Percentiles rank a stretch among this genome's conserved stretches.
Conservation (phyloP, 768 basidiomycete species). For the Suillus brevipes region DNA sequence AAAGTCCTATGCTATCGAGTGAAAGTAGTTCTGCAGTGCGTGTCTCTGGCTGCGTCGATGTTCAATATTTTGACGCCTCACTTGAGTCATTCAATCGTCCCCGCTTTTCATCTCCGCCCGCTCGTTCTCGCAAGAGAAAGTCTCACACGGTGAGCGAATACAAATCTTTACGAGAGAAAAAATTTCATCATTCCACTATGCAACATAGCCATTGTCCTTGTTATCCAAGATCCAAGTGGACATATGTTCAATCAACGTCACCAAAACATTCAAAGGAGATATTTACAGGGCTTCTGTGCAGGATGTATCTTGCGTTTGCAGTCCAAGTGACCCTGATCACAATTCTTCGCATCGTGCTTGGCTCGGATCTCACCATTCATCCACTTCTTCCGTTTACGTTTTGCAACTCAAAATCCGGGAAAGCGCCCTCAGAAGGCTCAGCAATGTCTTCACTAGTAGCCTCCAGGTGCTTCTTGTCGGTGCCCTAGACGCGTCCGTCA, state of each 20-base stretch:
- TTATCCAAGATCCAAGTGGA: constrained; percentile 45
- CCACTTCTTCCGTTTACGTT: constrained; percentile 41
- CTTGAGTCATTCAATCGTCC: constrained; percentile 22
- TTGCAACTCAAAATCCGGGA: constrained; percentile 44
- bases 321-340: constrained; percentile 47
- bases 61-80: constrained; percentile 2
- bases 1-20: not conserved
- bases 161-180: not conserved
- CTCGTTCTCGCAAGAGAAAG: constrained; percentile 20
- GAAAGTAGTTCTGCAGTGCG: constrained; percentile 1
- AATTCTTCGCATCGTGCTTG: constrained; percentile 50
- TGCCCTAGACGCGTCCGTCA: constrained; percentile 26
- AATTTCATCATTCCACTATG: not conserved
- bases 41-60: not conserved
- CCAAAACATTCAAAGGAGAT: constrained; percentile 34
- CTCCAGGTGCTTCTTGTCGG: constrained; percentile 37
- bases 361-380: constrained; percentile 49
- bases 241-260: constrained; percentile 49
- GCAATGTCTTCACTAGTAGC: constrained; percentile 31
- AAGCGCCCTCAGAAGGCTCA: constrained; percentile 47
- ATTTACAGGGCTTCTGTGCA: constrained; percentile 47
- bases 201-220: constrained; percentile 44
- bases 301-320: constrained; percentile 40
- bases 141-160: constrained; percentile 17
- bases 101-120: constrained; percentile 13